Evolutionary conservation across 495 filamentous ascomycete species (phyloP).

Genomic region (Paragyromitra xinjiangensis): DNA sequence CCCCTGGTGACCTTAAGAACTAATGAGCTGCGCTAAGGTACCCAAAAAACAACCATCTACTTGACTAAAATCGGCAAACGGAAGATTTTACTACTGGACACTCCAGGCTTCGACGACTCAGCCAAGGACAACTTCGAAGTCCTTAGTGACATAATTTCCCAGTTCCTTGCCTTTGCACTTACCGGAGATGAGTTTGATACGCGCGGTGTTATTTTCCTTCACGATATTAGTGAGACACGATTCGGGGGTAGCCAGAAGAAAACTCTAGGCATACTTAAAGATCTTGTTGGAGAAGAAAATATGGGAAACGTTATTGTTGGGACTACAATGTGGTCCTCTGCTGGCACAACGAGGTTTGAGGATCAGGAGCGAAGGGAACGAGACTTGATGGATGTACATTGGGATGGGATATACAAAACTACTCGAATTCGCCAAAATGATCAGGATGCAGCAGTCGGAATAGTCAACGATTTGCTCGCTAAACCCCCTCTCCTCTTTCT

Average conservation of each 20-base stretch:
- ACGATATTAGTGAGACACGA: slow-evolving; percentile 25
- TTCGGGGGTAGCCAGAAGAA: slow-evolving; percentile 27
- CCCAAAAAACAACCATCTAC: slow-evolving; percentile 1
- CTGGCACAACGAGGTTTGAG: background rate
- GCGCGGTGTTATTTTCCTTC: slow-evolving; percentile 22
- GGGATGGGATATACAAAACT: slow-evolving; percentile 11
- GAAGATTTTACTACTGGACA: slow-evolving; percentile 34
- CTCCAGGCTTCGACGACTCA: slow-evolving; percentile 41
- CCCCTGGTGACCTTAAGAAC: too few relatives aligned
- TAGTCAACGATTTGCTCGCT: background rate
- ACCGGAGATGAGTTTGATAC: background rate
- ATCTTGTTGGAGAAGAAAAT: slow-evolving; percentile 3
- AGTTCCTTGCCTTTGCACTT: slow-evolving; percentile 1
- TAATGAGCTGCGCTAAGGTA: background rate
- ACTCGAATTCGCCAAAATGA: background rate
- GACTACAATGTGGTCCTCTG: slow-evolving; percentile 23
- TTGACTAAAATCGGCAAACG: background rate
- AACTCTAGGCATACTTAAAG: slow-evolving; percentile 23
- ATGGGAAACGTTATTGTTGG: slow-evolving; percentile 26
- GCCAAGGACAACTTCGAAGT: slow-evolving; percentile 11
- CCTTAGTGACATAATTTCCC: slow-evolving; percentile 3
- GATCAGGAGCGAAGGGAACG: slow-evolving; percentile 2
- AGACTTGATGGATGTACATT: background rate
- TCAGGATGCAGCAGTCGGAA: background rate
- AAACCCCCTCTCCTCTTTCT: background rate